Evolutionary conservation across 208 protist species (phyloP).

Genomic region (Trypanosoma lewisi): DNA sequence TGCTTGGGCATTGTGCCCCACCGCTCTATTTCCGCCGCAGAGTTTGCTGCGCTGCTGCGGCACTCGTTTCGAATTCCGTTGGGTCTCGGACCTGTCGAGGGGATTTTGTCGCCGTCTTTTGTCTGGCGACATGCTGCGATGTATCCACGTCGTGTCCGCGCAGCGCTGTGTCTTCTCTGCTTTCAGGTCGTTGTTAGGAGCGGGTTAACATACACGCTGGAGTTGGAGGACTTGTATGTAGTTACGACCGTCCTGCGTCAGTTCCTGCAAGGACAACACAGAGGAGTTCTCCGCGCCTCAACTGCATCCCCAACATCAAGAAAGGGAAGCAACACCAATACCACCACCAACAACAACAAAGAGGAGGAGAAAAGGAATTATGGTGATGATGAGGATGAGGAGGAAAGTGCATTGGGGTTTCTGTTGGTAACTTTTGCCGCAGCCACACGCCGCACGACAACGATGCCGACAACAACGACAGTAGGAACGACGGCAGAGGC

Average conservation of each 20-base stretch:
- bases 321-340: not conserved
- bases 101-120: slow-evolving; percentile 57
- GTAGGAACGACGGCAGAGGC: slow-evolving; percentile 9
- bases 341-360: not conserved
- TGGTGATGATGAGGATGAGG: not conserved
- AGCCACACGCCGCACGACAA: slow-evolving; percentile 25
- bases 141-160: slow-evolving; percentile 40
- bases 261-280: slow-evolving; percentile 6
- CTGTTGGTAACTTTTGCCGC: slow-evolving; percentile 11
- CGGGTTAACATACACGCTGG: slow-evolving; percentile 34
- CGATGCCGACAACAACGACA: no score
- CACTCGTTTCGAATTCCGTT: slow-evolving; percentile 28
- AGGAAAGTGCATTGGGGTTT: not conserved
- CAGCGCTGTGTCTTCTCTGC: slow-evolving; percentile 48
- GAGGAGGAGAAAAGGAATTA: slow-evolving; percentile 8
- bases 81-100: slow-evolving; percentile 15
- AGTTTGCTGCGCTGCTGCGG: slow-evolving; percentile 61
- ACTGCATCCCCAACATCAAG: not conserved
- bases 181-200: slow-evolving; percentile 51
- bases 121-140: slow-evolving; percentile 52
- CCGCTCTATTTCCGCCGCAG: slow-evolving; percentile 35
- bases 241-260: slow-evolving; percentile 45
- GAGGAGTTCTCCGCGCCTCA: slow-evolving; percentile 14
- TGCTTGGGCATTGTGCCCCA: slow-evolving; percentile 43
- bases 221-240: slow-evolving; percentile 67